A percentile compares a stretch with the other conserved stretches of the same genome.
phyloP scores from a whole-genome alignment of 108 stramenopile genomes.

The Cyclotella distinguenda region DNA sequence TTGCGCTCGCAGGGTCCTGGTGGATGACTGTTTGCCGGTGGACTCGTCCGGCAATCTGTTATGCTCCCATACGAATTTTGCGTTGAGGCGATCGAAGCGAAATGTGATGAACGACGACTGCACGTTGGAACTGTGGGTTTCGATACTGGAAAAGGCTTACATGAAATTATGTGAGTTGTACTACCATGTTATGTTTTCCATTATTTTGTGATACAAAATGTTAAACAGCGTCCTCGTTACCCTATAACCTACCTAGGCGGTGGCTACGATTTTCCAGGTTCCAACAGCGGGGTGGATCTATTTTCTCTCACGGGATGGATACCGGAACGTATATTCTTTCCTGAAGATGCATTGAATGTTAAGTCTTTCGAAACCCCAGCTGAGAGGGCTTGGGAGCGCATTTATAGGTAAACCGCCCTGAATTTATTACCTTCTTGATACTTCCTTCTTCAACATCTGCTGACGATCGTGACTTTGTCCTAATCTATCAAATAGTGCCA shows the following conservation, averaged over 20 bases:
- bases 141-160: slow-evolving; percentile 94
- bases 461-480: background rate
- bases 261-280: slow-evolving; percentile 94
- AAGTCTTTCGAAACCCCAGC: slow-evolving; percentile 68
- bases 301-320: slow-evolving; percentile 94
- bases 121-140: slow-evolving; percentile 86
- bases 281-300: slow-evolving; percentile 88
- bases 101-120: slow-evolving; percentile 6
- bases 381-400: slow-evolving; percentile 83
- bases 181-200: no score
- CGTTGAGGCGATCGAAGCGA: slow-evolving; percentile 1
- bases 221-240: background rate
- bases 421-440: no score
- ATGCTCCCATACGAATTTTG: slow-evolving; percentile 61
- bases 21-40: slow-evolving; percentile 91
- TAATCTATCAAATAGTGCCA: slow-evolving; percentile 59
- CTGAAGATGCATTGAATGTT: slow-evolving; percentile 46
- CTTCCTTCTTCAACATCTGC: no score
- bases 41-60: slow-evolving; percentile 70
- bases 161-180: slow-evolving; percentile 76
- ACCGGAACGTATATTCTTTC: slow-evolving; percentile 85
- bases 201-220: no score
- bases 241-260: slow-evolving; percentile 20
- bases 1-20: slow-evolving; percentile 77
- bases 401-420: slow-evolving; percentile 27